phyloP scores from a whole-genome alignment of 2,329 filamentous ascomycete genomes.

The Epichloe typhina region DNA sequence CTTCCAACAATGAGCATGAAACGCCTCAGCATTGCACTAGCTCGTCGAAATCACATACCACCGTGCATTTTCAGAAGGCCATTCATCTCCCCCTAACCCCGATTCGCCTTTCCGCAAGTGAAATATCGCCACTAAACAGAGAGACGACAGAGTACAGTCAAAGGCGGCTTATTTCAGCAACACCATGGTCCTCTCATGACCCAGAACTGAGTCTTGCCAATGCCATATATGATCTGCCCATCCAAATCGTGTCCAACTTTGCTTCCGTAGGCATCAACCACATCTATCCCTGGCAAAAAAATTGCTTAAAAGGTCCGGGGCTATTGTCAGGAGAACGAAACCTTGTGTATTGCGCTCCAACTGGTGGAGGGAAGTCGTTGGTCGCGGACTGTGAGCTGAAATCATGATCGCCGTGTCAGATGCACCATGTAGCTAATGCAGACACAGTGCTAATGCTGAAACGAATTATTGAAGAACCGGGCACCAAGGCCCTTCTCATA shows the following conservation, averaged over 20 bases:
- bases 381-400: conserved; percentile 44
- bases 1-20: conserved; percentile 11
- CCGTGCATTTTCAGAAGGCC: conserved; percentile 21
- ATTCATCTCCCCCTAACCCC: conserved; percentile 19
- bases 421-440: conserved; percentile 1
- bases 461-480: conserved; percentile 48
- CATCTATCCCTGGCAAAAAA: conserved; percentile 72
- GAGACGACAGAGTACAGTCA: conserved; percentile 43
- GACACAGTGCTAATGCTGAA: conserved; percentile 56
- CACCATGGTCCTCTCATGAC: conserved; percentile 38
- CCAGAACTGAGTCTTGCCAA: conserved; percentile 49
- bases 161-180: conserved; percentile 35
- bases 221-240: conserved; percentile 48
- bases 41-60: conserved; percentile 2
- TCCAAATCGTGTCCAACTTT: conserved; percentile 50
- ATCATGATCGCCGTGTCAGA: conserved; percentile 1
- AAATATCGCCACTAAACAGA: conserved; percentile 26
- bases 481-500: conserved; percentile 56
- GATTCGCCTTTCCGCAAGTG: conserved; percentile 26
- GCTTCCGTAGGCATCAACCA: conserved; percentile 51
- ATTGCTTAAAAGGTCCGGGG: conserved; percentile 55
- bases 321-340: conserved; percentile 53
- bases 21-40: background rate
- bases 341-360: conserved; percentile 68
- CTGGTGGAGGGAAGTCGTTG: conserved; percentile 65